Base-by-base conservation (phyloP, 2,329 filamentous ascomycete species). In the Eutypella sp. region DNA sequence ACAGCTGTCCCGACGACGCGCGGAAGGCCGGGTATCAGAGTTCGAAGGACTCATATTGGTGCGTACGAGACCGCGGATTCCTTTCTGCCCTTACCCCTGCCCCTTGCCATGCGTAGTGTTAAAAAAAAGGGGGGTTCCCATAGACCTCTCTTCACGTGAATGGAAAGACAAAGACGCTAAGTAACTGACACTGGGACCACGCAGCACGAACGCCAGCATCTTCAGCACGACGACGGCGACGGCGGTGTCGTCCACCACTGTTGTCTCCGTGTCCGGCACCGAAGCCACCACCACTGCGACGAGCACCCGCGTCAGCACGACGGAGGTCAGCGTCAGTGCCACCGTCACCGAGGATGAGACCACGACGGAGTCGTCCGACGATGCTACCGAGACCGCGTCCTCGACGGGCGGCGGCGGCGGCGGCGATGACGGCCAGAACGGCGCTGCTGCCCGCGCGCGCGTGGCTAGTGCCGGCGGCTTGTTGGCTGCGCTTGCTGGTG, bases 1-100 rank as follows among this genome's bases (percentile, higher is more conserved):
- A 77, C 70, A 80, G 81, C 70, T 84, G 82, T 68, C 79, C 80
- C 43, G 63, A 68, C 52, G 70, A 75, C 56, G 50, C 67, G 42
- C 53, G 59, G 9, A 25, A 40, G 9, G 42, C 58, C 16, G 50
- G 49, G 34, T 46, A 55, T 43, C 47, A 51, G 16, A 55, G 54
- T 27, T 23, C 54, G 48, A 59, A 59, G 48, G 47, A 60, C 18
- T 47, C 53, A 8, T 60, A 63, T 52, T 64, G 62, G 60, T 63
- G 45, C 46, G 56, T 51, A n/a, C n/a, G n/a, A n/a, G n/a, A n/a
- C n/a, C n/a, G n/a, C n/a, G n/a, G n/a, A n/a, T n/a, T n/a, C n/a
- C n/a, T n/a, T n/a, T n/a, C n/a, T n/a, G n/a, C n/a, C n/a, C n/a
- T n/a, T n/a, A n/a, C n/a, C n/a, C n/a, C n/a, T n/a, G n/a, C n/a